Conservation (phyloP, 495 filamentous ascomycete species). For the Glutinoglossum americanum region DNA sequence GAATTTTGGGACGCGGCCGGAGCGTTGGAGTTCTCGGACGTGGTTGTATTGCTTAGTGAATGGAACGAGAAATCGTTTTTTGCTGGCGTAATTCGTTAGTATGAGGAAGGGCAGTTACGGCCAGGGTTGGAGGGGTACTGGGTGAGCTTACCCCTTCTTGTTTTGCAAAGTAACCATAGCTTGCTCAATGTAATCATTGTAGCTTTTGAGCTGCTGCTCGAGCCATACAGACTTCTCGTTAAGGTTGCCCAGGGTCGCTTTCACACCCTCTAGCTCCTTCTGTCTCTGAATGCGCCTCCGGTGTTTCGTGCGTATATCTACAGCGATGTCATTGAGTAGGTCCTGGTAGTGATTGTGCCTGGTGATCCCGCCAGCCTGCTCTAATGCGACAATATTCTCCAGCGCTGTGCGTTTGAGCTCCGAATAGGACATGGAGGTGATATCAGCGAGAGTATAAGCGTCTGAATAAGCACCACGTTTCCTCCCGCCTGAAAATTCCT, state of each 20-base stretch:
- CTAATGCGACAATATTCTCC: conserved; percentile 81
- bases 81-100: conserved; percentile 19
- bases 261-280: conserved; percentile 73
- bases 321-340: conserved; percentile 82
- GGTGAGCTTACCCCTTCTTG: conserved; percentile 51
- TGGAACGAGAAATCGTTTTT: conserved; percentile 83
- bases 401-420: conserved; percentile 82
- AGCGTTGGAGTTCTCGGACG: conserved; percentile 77
- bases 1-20: conserved; percentile 85
- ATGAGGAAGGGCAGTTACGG: not conserved
- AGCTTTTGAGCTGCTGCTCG: conserved; percentile 85
- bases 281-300: conserved; percentile 74
- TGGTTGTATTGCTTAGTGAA: conserved; percentile 99
- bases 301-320: conserved; percentile 94
- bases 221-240: conserved; percentile 84
- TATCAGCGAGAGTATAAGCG: conserved; percentile 62
- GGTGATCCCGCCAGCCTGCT: conserved; percentile 64
- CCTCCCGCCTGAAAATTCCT: conserved; percentile 51
- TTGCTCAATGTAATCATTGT: conserved; percentile 98
- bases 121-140: conserved; percentile 1
- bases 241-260: conserved; percentile 60
- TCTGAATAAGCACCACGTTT: conserved; percentile 78
- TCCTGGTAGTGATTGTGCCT: conserved; percentile 93
- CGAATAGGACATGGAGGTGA: conserved; percentile 74
- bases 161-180: conserved; percentile 96